A percentile compares a stretch with the other conserved stretches of the same genome.
phyloP scores from a whole-genome alignment of 169 alveolate genomes.

The Cryptosporidium xiaoi region DNA sequence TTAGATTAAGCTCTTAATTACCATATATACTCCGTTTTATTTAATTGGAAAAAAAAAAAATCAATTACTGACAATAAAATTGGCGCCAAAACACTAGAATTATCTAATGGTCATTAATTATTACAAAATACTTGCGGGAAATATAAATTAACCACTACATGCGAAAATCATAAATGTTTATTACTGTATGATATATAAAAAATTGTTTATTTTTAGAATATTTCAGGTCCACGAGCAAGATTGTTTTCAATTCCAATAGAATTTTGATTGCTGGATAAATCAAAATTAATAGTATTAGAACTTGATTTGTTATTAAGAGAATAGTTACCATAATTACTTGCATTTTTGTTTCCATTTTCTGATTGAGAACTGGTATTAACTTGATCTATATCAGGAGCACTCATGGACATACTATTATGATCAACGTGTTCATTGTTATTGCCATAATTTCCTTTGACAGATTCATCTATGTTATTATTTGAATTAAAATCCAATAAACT shows the following conservation, averaged over 20 bases:
- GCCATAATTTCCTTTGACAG: constrained; percentile 8
- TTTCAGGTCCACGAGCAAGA: background rate
- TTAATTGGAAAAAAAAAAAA: too few relatives aligned
- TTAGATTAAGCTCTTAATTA: too few relatives aligned
- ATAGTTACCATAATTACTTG: background rate
- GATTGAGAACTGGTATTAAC: background rate
- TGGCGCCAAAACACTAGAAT: too few relatives aligned
- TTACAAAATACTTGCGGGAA: too few relatives aligned
- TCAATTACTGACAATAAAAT: too few relatives aligned
- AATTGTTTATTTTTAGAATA: too few relatives aligned
- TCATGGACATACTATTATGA: background rate
- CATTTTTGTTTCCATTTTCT: background rate
- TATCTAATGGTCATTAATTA: too few relatives aligned
- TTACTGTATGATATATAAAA: too few relatives aligned
- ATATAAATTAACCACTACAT: too few relatives aligned
- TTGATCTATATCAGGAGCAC: background rate
- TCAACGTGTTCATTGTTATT: constrained; percentile 2
- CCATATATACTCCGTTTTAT: too few relatives aligned
- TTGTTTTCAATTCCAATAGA: background rate
- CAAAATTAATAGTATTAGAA: background rate
- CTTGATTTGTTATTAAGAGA: background rate
- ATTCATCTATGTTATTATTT: background rate
- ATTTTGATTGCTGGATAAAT: background rate
- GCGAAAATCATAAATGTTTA: too few relatives aligned
- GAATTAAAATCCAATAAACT: constrained; percentile 26